A percentile compares a stretch with the other conserved stretches of the same genome.
Evolutionary conservation across 2,329 filamentous ascomycete genomes (phyloP).

Genomic region (Colletotrichum sp.): DNA sequence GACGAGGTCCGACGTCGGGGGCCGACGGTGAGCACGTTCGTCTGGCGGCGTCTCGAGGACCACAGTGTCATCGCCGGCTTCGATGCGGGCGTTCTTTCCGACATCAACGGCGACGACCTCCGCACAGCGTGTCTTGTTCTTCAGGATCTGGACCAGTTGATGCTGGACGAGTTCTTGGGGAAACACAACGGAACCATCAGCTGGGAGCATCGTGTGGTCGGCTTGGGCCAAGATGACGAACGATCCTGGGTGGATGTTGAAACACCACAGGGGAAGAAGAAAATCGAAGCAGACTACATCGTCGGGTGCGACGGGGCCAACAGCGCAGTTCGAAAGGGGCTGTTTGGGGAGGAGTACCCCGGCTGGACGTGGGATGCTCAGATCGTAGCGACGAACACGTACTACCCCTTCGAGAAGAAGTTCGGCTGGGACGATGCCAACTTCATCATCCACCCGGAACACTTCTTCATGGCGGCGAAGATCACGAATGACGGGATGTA

Average conservation of each 20-base stretch:
- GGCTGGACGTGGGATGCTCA: slow-evolving; percentile 65
- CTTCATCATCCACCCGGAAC: slow-evolving; percentile 65
- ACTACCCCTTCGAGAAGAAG: slow-evolving; percentile 62
- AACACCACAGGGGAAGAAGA: slow-evolving; percentile 38
- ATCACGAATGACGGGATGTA: slow-evolving; percentile 66
- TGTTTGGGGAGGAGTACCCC: slow-evolving; percentile 63
- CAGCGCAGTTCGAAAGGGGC: slow-evolving; percentile 49
- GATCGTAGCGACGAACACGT: slow-evolving; percentile 69
- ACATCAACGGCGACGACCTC: slow-evolving; percentile 43
- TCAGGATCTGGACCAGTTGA: slow-evolving; percentile 46
- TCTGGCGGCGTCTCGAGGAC: slow-evolving; percentile 42
- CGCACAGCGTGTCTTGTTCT: slow-evolving; percentile 46
- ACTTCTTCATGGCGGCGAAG: slow-evolving; percentile 66
- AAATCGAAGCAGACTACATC: slow-evolving; percentile 55
- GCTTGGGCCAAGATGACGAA: slow-evolving; percentile 49
- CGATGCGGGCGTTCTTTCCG: slow-evolving; percentile 34
- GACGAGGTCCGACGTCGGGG: slow-evolving; percentile 44
- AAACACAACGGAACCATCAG: slow-evolving; percentile 39
- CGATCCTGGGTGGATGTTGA: slow-evolving; percentile 51
- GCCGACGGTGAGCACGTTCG: slow-evolving; percentile 42
- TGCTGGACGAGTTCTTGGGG: slow-evolving; percentile 43
- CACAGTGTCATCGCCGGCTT: slow-evolving; percentile 41
- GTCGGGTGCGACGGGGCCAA: slow-evolving; percentile 62
- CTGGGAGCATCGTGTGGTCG: slow-evolving; percentile 53
- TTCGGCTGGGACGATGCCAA: slow-evolving; percentile 61